Percentiles rank a stretch among this genome's conserved stretches.
Evolutionary conservation across 2,329 filamentous ascomycete species (phyloP).

Genomic region (Mycosphaerella arachidis): DNA sequence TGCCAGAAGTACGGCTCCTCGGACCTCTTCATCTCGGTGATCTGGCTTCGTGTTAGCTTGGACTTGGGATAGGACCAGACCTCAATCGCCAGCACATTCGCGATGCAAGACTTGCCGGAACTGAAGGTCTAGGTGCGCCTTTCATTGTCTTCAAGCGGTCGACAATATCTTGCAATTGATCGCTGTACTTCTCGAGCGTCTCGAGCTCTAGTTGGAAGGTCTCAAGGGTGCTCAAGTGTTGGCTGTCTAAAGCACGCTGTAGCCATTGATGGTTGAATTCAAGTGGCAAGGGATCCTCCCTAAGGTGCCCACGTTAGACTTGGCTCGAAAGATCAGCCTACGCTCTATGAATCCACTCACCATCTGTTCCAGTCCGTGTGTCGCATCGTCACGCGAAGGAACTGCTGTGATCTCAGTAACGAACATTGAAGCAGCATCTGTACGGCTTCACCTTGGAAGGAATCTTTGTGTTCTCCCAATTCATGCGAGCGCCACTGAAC

Average conservation of each 20-base stretch:
- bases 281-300: conserved; percentile 27
- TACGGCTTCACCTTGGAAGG: not conserved
- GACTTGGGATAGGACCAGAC: too few species aligned
- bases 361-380: conserved; percentile 37
- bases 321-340: not conserved
- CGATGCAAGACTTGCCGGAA: not conserved
- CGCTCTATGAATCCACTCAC: conserved; percentile 7
- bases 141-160: conserved; percentile 25
- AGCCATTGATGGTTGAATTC: conserved; percentile 27
- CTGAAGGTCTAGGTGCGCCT: conserved; percentile 11
- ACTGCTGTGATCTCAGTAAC: not conserved
- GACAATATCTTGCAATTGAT: conserved; percentile 45
- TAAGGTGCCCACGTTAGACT: not conserved
- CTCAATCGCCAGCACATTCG: too few species aligned
- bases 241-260: conserved; percentile 15
- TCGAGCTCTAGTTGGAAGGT: conserved; percentile 39
- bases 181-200: conserved; percentile 43
- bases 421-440: not conserved
- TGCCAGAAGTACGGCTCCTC: conserved; percentile 26
- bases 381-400: conserved; percentile 33
- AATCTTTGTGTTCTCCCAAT: not conserved
- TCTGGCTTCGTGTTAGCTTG: not conserved
- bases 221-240: conserved; percentile 29
- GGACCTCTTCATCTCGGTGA: conserved; percentile 12
- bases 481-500: not conserved